Base-by-base conservation (phyloP, 2,329 filamentous ascomycete species). In the Fusarium goolgardi region DNA sequence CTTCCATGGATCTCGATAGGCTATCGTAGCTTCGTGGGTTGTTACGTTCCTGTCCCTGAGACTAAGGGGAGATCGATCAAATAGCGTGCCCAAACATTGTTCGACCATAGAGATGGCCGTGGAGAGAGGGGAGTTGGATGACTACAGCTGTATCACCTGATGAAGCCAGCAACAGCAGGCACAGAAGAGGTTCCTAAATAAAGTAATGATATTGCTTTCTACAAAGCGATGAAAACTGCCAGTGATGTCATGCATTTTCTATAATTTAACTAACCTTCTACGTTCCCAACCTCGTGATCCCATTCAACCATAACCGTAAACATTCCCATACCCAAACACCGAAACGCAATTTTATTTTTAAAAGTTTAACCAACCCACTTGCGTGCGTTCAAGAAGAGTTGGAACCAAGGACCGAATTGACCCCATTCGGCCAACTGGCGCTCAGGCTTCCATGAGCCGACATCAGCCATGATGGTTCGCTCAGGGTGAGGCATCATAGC, bases 401-500 rank as follows among this genome's bases (percentile, higher is more conserved):
- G 86, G 67, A 91, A 84, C 94, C 94, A 97, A 21, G 94, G 93
- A 2, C 93, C 92, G 76, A 90, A 91, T 70, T 94, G 90, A 29
- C 91, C 92, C 91, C 91, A 94, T 65, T 89, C 83, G 15, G 87
- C 86, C 8, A 83, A 66, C 61, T 88, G 83, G 34, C 80, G 80
- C 5, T 73, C 73, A 10, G 93, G 91, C 65, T 91, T 81, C 78
- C 90, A 97, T 78, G 91, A 95, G 47, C 85, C 88, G 63, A 94
- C 90, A 60, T 93, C 92, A 59, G 88, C 88, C 82, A 96, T 82
- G 60, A 97, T 89, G 18, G 92, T 96, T n/a, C 94, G 87, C 82
- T 97, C 94, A 1, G 94, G 94, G 78, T 97, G 94, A 64, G 94
- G 94, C 94, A 97, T 97, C 81, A 97, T 87, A 9, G 93, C 93